Evolutionary conservation across 768 basidiomycete genomes (phyloP), one percentile per base, ranked within the genome.

Genomic region (Phlegmacium glaucopus): DNA sequence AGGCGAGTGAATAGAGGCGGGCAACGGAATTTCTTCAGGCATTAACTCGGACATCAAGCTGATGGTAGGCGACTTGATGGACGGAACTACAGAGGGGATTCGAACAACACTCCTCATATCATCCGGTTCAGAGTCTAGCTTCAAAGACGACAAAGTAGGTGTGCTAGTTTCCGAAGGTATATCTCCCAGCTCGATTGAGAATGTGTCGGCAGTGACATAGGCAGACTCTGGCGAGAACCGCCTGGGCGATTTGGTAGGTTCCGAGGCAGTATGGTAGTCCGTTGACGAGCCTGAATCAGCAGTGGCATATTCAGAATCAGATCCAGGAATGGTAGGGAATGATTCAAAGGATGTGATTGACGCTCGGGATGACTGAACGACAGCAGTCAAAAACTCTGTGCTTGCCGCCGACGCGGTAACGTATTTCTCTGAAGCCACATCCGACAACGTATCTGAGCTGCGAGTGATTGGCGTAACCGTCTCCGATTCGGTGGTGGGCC

Each of bases 121-220:
- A 37, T 65, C 68, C 4, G 58, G 52, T 28, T 71, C 55, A 47
- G 48, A 68, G 46, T 52, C 55, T 47, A 49, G 41, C 16, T 39
- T 37, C 15, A 70, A 57, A 18, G 70, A 68, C 8, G 70, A 66
- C 4, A 72, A 52, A n/a, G 63, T 63, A 0, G 76, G 76, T 0
- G 73, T 75, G 41, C 65, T 71, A 37, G 61, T 54, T 42, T 71
- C 69, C 0, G 73, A 73, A 1, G 76, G 74, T 41, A 76, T 74
- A 8, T 71, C 69, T 26, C 61, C 58, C 0, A 58, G 62, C 42
- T 77, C 68, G 30, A 65, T 69, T 2, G 74, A 75, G 42, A 68
- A 69, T 13, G 65, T 45, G 18, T 69, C 70, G 4, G 76, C 82
- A 6, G 80, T 83, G 50, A 72, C 67, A 44, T 75, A 85, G 40